Base-by-base conservation (phyloP, 176 grass and related monocot genomes). In the Typha latifolia region DNA sequence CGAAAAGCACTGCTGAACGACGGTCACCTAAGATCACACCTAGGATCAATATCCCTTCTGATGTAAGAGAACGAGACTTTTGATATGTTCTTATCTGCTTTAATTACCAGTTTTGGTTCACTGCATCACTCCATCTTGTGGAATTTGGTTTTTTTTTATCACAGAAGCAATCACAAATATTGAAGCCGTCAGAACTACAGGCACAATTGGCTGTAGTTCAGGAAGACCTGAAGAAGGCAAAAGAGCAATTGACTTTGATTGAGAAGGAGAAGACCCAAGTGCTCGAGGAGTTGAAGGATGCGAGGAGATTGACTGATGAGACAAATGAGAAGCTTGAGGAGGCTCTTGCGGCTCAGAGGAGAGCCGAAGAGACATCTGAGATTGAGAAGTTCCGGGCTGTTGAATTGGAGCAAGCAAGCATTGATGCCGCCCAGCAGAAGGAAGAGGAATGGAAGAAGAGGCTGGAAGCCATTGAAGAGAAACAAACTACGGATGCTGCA, bases 341-440 rank as follows among this genome's bases (percentile, higher is more conserved):
- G 14, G 84, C 84, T 26, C 62, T 88, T 15, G 72, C 51, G 4
- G 62, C 74, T 29, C 85, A 69, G 74, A 82, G 66, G 74, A 18
- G 27, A 12, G 92, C 85, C 3, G 88, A 97, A 69, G 93, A 91
- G 66, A 82, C 75, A 4, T 62, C 80, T 31, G 88, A 91, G 66
- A 77, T 91, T 1, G 88, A 96, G 55, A 72, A 79, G 66, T 91
- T 97, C 78, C 77, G 84, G 61, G 72, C 75, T 3, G 75, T 84
- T 49, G 93, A 97, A 66, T 77, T 78, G 14, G 93, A 97, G 69
- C 82, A 91, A 53, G 49, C 75, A 4, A 64, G 48, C 69, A 78
- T 89, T 29, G 88, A 91, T 8, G 48, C 62, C 12, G 53, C 74
- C 0, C 82, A 74, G 12, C 70, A 49, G 13, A 84, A 77, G 66